Conservation (phyloP, 441 rosid genomes). For the Populus trichocarpa region DNA sequence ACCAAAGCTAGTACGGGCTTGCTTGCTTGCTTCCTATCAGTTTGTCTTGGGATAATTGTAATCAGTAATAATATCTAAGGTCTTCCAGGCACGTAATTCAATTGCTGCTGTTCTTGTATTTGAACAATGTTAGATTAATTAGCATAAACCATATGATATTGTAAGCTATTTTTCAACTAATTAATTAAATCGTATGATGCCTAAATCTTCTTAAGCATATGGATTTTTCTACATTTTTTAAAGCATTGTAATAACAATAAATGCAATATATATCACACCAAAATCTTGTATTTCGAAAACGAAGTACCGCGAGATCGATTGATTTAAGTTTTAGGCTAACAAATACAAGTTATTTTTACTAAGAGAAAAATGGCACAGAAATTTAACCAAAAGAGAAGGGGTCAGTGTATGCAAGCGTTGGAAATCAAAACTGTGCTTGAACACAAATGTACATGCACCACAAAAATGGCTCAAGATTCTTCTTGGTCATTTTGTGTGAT, state of each 20-base stretch:
- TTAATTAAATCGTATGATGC: too few species aligned
- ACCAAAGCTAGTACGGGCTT: conserved; percentile 2
- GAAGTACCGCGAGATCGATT: too few species aligned
- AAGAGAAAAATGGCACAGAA: not conserved
- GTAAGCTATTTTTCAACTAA: too few species aligned
- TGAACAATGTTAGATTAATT: not conserved
- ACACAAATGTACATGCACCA: not conserved
- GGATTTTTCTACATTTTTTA: too few species aligned
- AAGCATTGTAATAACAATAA: too few species aligned
- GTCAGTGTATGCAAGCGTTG: not conserved
- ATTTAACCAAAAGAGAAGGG: not conserved
- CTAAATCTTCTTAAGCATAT: too few species aligned
- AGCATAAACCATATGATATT: not conserved
- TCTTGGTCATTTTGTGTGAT: not conserved
- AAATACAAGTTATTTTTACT: not conserved
- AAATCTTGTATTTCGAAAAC: too few species aligned
- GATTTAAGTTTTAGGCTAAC: not conserved
- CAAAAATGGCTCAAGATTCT: not conserved
- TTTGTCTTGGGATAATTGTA: not conserved
- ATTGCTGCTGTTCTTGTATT: not conserved
- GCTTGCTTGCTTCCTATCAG: not conserved
- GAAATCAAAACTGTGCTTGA: too few species aligned
- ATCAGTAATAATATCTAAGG: not conserved
- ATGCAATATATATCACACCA: too few species aligned
- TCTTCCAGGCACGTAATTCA: not conserved